Base-by-base conservation (phyloP, 139 green algal species). In the Chlamydomonas sphaeroides region DNA sequence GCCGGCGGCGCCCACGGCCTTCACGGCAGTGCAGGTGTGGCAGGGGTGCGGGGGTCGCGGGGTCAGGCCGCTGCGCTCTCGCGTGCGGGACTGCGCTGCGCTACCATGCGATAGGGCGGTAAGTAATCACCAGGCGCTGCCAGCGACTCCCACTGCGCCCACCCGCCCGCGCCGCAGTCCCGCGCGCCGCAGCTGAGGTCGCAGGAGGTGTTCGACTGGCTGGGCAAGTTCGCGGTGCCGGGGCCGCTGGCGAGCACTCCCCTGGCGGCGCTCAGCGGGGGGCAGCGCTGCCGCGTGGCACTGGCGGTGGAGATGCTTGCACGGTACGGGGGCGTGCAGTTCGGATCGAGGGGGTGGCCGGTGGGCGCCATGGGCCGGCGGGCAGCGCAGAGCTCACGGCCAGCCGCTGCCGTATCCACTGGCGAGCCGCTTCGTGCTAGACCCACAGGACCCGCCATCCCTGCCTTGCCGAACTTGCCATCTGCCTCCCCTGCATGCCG, bases 161-260 rank as follows among this genome's bases (percentile, higher is more conserved):
- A 53, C 45, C 45, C 45, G 45, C 45, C 45, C 45, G 14, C 45
- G 45, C 65, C 63, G 15, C 78, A 84, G 78, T n/a, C 53, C 28
- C 41, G 39, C 30, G 67, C 56, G 4, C 66, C 78, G 23, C 41
- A 48, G 10, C 67, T 84, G 18, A 35, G 36, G 39, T 30, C 32
- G 39, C 78, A 84, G 67, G 78, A 84, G 66, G 78, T 84, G 78
- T 84, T 78, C 53, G 78, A 84, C 68, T 84, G 71, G 28, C 68
- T 84, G 49, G 78, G 51, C 38, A 84, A 84, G 78, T 63, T 78
- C 41, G 78, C 78, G 28, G 78, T 84, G 35, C 66, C 53, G 32
- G 78, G 78, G 33, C 66, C 78, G 0, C 26, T 84, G 78, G 78
- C 78, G 2, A n/a, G n/a, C 66, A 68, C 67, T 3, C 78, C 78